These are phyloP conservation scores for Phylloporus sp. DNA, from an alignment of 768 basidiomycete species.

Conservation along the genomic window DNA sequence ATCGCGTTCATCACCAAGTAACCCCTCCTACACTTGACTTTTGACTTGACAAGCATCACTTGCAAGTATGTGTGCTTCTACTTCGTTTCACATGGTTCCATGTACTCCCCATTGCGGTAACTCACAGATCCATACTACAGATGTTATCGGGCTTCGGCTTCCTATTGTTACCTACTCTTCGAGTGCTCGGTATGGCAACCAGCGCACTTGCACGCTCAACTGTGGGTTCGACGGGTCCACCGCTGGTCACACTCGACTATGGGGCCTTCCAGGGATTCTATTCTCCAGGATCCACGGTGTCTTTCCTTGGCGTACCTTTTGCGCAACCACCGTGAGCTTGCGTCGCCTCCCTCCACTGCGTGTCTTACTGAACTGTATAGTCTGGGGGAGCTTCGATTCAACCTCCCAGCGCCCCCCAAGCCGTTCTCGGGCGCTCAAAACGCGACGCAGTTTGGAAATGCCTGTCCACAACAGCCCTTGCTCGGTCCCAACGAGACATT, in stretches of 20 bases:
- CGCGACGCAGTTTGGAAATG: constrained; percentile 35
- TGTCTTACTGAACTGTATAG: neutral
- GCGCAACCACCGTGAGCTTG: constrained; percentile 14
- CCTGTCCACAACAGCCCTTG: constrained; percentile 38
- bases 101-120: neutral
- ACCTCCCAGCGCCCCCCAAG: constrained; percentile 8
- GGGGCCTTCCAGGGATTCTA: constrained; percentile 14
- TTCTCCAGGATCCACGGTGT: constrained; percentile 8
- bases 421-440: constrained; percentile 30
- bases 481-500: neutral
- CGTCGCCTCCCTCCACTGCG: neutral
- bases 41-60: too few species aligned
- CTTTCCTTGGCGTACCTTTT: constrained; percentile 15
- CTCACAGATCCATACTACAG: neutral
- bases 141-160: neutral
- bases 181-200: neutral
- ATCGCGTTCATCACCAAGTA: too few species aligned
- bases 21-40: too few species aligned
- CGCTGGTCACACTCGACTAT: constrained; percentile 16
- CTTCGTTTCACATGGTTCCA: neutral
- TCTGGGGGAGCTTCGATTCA: constrained; percentile 17
- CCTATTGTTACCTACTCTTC: neutral
- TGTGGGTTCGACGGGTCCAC: neutral
- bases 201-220: neutral
- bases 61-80: too few species aligned